These are phyloP conservation scores for Byssoonygena ceratinophila DNA, from an alignment of 2,329 filamentous ascomycete genomes.

Conservation along the genomic window DNA sequence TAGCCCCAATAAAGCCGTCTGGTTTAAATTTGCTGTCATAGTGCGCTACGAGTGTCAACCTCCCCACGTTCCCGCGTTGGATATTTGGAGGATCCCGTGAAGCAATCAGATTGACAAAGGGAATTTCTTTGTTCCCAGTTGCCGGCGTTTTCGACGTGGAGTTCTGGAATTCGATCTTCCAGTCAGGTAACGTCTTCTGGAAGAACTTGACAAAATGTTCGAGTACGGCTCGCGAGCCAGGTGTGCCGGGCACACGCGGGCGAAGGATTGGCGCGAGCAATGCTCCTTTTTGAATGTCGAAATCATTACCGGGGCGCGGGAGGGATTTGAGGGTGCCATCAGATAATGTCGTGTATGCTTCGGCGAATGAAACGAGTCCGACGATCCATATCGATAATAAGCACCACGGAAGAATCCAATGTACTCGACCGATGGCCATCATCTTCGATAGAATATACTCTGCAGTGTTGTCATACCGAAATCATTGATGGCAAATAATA, in stretches of 20 bases:
- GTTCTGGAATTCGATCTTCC: conserved; percentile 77
- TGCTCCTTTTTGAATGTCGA: conserved; percentile 64
- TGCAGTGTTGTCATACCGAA: neutral
- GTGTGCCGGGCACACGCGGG: conserved; percentile 77
- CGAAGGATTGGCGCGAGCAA: conserved; percentile 79
- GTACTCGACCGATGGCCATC: neutral
- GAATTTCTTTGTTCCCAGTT: conserved; percentile 58
- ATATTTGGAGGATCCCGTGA: conserved; percentile 80
- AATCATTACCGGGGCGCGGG: conserved; percentile 61
- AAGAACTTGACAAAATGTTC: conserved; percentile 82
- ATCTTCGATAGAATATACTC: neutral
- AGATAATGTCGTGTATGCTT: conserved; percentile 54
- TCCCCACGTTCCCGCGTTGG: conserved; percentile 59
- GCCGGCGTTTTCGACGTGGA: conserved; percentile 74
- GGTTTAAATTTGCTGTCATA: conserved; percentile 79
- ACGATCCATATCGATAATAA: conserved; percentile 17
- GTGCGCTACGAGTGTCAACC: conserved; percentile 81
- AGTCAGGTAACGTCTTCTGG: conserved; percentile 58
- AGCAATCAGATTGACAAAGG: conserved; percentile 79
- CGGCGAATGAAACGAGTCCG: conserved; percentile 19
- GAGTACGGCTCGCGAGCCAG: conserved; percentile 61
- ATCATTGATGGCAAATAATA: conserved; percentile 22
- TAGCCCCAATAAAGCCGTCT: conserved; percentile 82
- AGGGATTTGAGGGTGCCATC: conserved; percentile 63
- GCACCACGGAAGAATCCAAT: neutral